Percentiles rank a stretch among this genome's conserved stretches.
phyloP scores from a whole-genome alignment of 148 eudicot species.

The Limonium bicolor region DNA sequence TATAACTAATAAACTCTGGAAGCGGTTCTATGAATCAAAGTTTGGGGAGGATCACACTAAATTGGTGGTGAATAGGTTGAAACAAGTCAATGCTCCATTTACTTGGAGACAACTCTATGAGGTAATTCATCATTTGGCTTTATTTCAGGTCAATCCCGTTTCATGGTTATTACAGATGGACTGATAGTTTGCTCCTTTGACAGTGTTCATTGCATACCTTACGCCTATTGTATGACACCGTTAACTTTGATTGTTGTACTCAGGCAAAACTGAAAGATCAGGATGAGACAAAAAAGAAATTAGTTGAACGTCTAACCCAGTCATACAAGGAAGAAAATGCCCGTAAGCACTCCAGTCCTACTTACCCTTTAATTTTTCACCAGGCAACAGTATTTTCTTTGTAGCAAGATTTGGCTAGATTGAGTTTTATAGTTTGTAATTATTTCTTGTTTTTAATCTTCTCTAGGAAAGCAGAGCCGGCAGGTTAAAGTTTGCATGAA shows the following conservation, averaged over 20 bases:
- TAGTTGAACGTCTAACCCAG: constrained; percentile 40
- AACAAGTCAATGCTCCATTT: constrained; percentile 17
- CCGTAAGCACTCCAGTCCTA: constrained; percentile 34
- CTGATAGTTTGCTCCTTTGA: background rate
- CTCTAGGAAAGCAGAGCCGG: constrained; percentile 57
- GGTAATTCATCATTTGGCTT: constrained; percentile 16
- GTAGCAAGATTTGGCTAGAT: background rate
- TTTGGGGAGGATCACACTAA: constrained; percentile 36
- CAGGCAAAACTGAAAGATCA: constrained; percentile 49
- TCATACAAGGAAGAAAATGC: constrained; percentile 39
- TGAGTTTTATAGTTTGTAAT: background rate
- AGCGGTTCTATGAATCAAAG: constrained; percentile 37
- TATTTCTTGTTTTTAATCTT: background rate
- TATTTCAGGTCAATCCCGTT: background rate
- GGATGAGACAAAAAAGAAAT: constrained; percentile 30
- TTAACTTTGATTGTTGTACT: constrained; percentile 7
- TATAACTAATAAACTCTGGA: constrained; percentile 69
- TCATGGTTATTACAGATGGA: background rate
- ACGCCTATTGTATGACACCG: background rate
- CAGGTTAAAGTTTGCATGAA: constrained; percentile 51
- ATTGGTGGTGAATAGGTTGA: constrained; percentile 38
- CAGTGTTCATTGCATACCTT: too few species aligned
- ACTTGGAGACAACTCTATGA: constrained; percentile 65
- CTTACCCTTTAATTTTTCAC: background rate
- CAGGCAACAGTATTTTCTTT: background rate